Evolutionary conservation across 2,329 filamentous ascomycete species (phyloP), one percentile per base, ranked within the genome.

Genomic region (Hymenoscyphus fraxineus): DNA sequence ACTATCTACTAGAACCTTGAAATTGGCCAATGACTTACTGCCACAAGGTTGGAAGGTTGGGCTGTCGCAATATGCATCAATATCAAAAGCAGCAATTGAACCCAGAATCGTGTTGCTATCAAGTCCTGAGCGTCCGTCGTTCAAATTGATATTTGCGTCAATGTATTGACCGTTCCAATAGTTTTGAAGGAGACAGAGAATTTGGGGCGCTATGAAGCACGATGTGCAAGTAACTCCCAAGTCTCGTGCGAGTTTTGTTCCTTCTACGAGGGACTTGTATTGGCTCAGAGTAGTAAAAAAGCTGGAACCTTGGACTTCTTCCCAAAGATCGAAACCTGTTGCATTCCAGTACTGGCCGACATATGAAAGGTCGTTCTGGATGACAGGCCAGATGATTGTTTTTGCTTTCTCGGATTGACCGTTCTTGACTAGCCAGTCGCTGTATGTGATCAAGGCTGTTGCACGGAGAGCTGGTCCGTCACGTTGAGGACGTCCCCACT

Each of bases 381-480:
- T 84, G 60, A 94, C 80, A 1, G 91, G 91, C 89, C 90, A 93
- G 13, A 85, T 79, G 71, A 88, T 86, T 19, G 76, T 73, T 15
- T 75, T 73, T 1, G 79, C 80, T 31, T 74, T 73, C 1, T 73
- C 72, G 10, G 73, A 73, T 62, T 80, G 74, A 6, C 85, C 88
- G 64, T 90, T 88, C 44, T 79, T 78, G 59, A 92, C 77, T 41
- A 94, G 79, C 84, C 88, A 91, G 71, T 88, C 86, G n/a, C 87
- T 85, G 73, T 93, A 95, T 0, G 81, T 81, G 60, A 90, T 88
- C 72, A 95, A 76, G 1, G 91, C 85, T 59, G 87, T 91, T 0
- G 90, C 90, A 60, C 92, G 83, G 39, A 95, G 82, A 19, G 91
- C 86, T 31, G 91, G 91, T 0, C 91, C 91, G 74, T 95, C 91